Base-by-base conservation (phyloP, 768 basidiomycete species). In the Lentinus tigrinus region DNA sequence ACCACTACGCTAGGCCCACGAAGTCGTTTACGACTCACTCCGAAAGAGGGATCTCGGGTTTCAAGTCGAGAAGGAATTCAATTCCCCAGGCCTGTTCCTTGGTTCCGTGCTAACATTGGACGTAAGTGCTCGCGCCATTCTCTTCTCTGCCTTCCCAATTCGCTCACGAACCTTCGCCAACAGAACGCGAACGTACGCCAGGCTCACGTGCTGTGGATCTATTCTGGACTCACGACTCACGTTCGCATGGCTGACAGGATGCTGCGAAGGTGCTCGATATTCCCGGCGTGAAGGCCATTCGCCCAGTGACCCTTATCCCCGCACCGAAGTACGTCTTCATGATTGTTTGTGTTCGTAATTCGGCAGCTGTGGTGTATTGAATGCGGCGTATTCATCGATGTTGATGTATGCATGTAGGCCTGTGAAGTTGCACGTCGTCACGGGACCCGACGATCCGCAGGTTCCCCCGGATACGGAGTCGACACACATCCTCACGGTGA, bases 261-360 rank as follows among this genome's bases (percentile, higher is more conserved):
- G 78, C 77, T 10, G 66, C 73, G 28, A 67, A 75, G 16, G 69
- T 89, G 37, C 67, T 74, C 11, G 67, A 70, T 11, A 74, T 78
- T 3, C 72, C 78, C 3, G 85, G 85, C 21, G 78, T 88, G n/a
- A 75, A 80, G 62, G 77, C 79, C 14, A 80, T 87, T 64, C 78
- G 81, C n/a, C 84, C 85, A 3, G 79, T 85, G 34, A 71, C 71
- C 40, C 65, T 65, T 26, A 74, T 81, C 54, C 67, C 75, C 23
- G 69, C 70, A 9, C 81, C 82, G 3, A 71, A 70, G 81, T 81
- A 67, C 38, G 72, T 58, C 31, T 31, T 11, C 31, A 7, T 31
- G 31, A 31, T 31, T 6, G 11, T 31, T 11, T n/a, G n/a, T n/a
- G 31, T 31, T 31, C 31, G 31, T 11, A 6, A 31, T 31, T 31